These are phyloP conservation scores for Hygrophorus russula DNA, from an alignment of 768 basidiomycete genomes.

Conservation along the genomic window DNA sequence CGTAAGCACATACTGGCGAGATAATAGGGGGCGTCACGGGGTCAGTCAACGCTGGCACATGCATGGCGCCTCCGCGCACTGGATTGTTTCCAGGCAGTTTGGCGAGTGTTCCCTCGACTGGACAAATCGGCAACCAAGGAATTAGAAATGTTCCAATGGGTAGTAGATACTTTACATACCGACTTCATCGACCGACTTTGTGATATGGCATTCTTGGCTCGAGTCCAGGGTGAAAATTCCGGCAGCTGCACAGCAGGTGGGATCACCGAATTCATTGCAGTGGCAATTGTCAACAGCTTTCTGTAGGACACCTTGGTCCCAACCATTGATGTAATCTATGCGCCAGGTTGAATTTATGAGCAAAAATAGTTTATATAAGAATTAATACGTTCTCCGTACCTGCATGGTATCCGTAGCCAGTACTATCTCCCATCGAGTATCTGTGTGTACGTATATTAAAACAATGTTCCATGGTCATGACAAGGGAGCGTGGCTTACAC, in stretches of 20 bases:
- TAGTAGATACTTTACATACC: constrained; percentile 20
- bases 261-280: too few species aligned
- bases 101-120: constrained; percentile 34
- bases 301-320: constrained; percentile 41
- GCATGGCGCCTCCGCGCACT: constrained; percentile 19
- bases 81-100: constrained; percentile 47
- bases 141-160: constrained; percentile 3
- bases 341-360: background rate
- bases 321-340: constrained; percentile 48
- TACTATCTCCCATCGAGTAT: constrained; percentile 46
- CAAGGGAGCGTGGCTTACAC: constrained; percentile 24
- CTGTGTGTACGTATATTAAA: constrained; percentile 13
- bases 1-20: constrained; percentile 35
- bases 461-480: background rate
- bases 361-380: background rate
- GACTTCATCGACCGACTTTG: constrained; percentile 35
- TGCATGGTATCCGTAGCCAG: constrained; percentile 51
- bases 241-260: too few species aligned
- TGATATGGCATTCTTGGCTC: too few species aligned
- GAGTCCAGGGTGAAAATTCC: too few species aligned
- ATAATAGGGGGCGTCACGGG: constrained; percentile 26
- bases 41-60: constrained; percentile 23
- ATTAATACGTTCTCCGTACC: constrained; percentile 19
- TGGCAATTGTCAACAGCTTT: constrained; percentile 42
- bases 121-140: background rate